Conservation (phyloP, 1,284 basidiomycete genomes). For the Papiliotrema flavescens region DNA sequence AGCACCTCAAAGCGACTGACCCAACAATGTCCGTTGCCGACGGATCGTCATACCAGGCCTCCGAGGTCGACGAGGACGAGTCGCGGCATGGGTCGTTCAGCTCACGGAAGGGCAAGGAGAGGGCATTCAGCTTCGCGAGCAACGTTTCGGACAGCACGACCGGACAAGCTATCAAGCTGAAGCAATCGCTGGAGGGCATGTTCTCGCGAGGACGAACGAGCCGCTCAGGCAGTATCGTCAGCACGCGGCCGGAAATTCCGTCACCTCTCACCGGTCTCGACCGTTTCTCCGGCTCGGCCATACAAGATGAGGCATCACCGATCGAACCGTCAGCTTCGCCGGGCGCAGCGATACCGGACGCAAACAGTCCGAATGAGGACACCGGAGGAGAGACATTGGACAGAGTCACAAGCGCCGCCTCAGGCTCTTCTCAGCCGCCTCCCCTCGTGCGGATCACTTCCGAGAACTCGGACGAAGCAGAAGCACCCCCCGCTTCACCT, state of each 20-base stretch:
- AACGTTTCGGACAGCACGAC: conserved; percentile 22
- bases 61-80: not conserved
- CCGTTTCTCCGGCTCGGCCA: too few relatives aligned
- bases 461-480: not conserved
- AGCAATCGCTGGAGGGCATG: conserved; percentile 24
- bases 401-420: not conserved
- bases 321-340: not conserved
- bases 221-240: conserved; percentile 6
- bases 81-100: conserved; percentile 1
- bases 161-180: conserved; percentile 14
- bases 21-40: not conserved
- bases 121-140: conserved; percentile 31
- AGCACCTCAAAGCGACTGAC: conserved; percentile 28
- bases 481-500: not conserved
- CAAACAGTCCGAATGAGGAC: not conserved
- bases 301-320: too few relatives aligned
- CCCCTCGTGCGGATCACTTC: not conserved
- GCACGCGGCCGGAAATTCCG: not conserved
- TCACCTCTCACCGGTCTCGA: too few relatives aligned
- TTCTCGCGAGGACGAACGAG: conserved; percentile 10
- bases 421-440: not conserved
- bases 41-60: not conserved
- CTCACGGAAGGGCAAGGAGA: conserved; percentile 37
- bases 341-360: not conserved
- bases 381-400: not conserved